phyloP scores from a whole-genome alignment of 257 asterid species.

The Nicotiana knightiana region DNA sequence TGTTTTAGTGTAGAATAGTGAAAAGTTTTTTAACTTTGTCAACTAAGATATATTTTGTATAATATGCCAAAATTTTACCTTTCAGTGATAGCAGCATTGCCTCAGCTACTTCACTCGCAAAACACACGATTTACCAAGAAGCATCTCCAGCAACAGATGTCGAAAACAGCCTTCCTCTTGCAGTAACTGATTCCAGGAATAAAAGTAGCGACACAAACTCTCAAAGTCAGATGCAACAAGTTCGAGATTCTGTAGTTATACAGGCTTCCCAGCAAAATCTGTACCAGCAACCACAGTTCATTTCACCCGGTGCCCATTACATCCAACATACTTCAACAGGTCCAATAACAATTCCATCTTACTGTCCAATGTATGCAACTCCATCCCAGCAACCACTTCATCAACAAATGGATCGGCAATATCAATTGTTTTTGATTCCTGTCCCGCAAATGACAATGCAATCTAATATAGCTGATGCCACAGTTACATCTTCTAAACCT shows the following conservation, averaged over 20 bases:
- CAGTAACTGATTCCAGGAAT: conserved; percentile 16
- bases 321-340: conserved; percentile 33
- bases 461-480: conserved; percentile 22
- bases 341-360: conserved; percentile 32
- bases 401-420: conserved; percentile 41
- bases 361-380: conserved; percentile 42
- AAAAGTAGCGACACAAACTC: conserved; percentile 23
- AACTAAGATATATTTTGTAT: background rate
- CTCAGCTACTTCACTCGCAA: conserved; percentile 39
- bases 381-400: conserved; percentile 31
- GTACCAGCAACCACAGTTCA: conserved; percentile 24
- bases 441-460: conserved; percentile 22
- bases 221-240: conserved; percentile 23
- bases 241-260: conserved; percentile 7
- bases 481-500: background rate
- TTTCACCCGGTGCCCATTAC: conserved; percentile 38
- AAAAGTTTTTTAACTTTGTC: too few relatives aligned
- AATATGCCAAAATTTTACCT: background rate
- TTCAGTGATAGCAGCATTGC: conserved; percentile 53
- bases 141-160: conserved; percentile 14
- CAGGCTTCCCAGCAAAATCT: conserved; percentile 23
- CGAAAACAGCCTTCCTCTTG: conserved; percentile 19
- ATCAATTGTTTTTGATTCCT: conserved; percentile 35
- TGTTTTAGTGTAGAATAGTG: too few relatives aligned
- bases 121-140: conserved; percentile 46